Percentiles rank a stretch among this genome's conserved stretches.
Conservation (phyloP, 805 yeast species). For the Citeromyces nyonsensis region DNA sequence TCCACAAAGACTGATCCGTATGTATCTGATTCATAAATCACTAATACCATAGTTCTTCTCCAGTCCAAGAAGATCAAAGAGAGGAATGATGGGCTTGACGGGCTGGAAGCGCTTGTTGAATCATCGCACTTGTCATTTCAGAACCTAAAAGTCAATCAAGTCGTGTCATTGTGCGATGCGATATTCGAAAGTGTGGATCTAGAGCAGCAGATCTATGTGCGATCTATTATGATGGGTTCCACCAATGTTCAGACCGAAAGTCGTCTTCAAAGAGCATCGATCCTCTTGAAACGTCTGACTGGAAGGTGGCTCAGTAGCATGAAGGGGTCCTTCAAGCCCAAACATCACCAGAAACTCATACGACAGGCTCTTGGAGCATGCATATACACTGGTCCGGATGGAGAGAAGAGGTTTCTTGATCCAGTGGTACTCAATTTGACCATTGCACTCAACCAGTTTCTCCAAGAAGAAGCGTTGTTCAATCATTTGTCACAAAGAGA, state of each 20-base stretch:
- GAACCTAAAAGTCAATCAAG: neutral
- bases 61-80: conserved; percentile 38
- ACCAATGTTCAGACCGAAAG: conserved; percentile 8
- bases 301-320: no score
- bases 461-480: conserved; percentile 9
- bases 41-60: conserved; percentile 12
- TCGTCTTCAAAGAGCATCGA: conserved; percentile 10
- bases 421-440: conserved; percentile 16
- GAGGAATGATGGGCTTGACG: conserved; percentile 31
- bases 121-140: conserved; percentile 4
- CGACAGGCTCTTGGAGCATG: conserved; percentile 7
- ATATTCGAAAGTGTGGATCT: conserved; percentile 7
- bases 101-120: conserved; percentile 16
- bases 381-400: conserved; percentile 3
- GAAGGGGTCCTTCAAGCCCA: conserved; percentile 7
- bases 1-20: neutral
- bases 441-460: conserved; percentile 11
- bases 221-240: conserved; percentile 7
- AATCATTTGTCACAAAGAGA: conserved; percentile 9
- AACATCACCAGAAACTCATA: conserved; percentile 11
- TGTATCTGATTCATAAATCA: neutral
- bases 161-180: conserved; percentile 5
- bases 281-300: conserved; percentile 2
- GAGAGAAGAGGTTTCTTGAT: conserved; percentile 5
- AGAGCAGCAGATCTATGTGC: conserved; percentile 9